phyloP scores from a whole-genome alignment of 2,329 filamentous ascomycete species.

The Exophiala oligosperma region DNA sequence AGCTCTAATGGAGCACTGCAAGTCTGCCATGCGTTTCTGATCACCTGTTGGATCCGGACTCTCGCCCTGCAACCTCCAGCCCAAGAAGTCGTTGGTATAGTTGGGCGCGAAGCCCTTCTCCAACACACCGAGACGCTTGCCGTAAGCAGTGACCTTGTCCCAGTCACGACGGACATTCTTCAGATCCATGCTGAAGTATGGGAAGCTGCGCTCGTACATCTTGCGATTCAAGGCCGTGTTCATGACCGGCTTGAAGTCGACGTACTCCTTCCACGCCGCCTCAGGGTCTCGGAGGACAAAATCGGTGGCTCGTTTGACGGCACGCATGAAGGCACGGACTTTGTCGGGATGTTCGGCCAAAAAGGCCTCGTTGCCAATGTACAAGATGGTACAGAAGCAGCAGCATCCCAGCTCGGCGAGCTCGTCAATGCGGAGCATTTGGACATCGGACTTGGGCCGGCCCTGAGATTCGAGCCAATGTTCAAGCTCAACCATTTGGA shows the following conservation, averaged over 20 bases:
- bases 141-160: slow-evolving; percentile 75
- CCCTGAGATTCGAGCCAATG: slow-evolving; percentile 68
- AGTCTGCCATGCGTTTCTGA: slow-evolving; percentile 70
- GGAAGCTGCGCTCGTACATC: slow-evolving; percentile 77
- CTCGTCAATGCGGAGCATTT: slow-evolving; percentile 80
- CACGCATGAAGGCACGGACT: slow-evolving; percentile 67
- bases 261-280: slow-evolving; percentile 66
- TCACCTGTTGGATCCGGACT: slow-evolving; percentile 68
- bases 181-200: slow-evolving; percentile 72
- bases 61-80: slow-evolving; percentile 65
- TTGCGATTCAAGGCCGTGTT: slow-evolving; percentile 68
- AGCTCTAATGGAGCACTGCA: slow-evolving; percentile 66
- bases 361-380: slow-evolving; percentile 76
- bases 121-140: slow-evolving; percentile 70
- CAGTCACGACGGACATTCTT: slow-evolving; percentile 76
- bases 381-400: slow-evolving; percentile 80
- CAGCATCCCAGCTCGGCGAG: slow-evolving; percentile 78
- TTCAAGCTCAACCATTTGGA: slow-evolving; percentile 80
- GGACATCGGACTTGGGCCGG: slow-evolving; percentile 66
- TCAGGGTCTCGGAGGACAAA: slow-evolving; percentile 65
- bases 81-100: slow-evolving; percentile 71
- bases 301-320: slow-evolving; percentile 73
- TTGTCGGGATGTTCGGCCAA: slow-evolving; percentile 65
- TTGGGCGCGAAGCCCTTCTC: slow-evolving; percentile 65
- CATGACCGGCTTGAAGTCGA: slow-evolving; percentile 72